phyloP scores from a whole-genome alignment of 202 grass and related monocot genomes.

The Cymbopogon flexuosus region DNA sequence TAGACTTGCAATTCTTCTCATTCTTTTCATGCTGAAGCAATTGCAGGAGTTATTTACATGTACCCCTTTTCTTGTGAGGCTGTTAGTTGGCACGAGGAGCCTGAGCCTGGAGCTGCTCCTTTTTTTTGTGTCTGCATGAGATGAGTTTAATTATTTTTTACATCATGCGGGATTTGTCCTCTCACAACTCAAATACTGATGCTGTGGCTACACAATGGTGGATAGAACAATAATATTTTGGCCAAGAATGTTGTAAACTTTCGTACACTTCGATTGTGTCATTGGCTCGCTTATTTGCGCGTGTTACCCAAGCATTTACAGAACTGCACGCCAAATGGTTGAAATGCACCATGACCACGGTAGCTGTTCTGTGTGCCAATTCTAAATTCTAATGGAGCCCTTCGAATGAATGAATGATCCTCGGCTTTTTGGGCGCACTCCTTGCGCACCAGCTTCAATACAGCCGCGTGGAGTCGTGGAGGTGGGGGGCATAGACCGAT shows the following conservation, averaged over 20 bases:
- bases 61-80: background rate
- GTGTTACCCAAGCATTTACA: background rate
- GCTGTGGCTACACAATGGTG: background rate
- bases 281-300: background rate
- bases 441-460: background rate
- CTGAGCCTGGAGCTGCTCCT: background rate
- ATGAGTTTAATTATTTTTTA: background rate
- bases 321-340: background rate
- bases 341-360: too few relatives aligned
- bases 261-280: background rate
- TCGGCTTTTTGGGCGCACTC: background rate
- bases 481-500: too few relatives aligned
- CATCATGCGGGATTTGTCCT: background rate
- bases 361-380: too few relatives aligned
- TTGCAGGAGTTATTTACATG: background rate
- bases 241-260: background rate
- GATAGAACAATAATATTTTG: slow-evolving; percentile 30
- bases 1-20: background rate
- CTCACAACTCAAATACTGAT: background rate
- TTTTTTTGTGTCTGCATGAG: background rate
- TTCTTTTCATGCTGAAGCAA: slow-evolving; percentile 17
- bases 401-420: background rate
- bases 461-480: background rate
- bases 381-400: background rate
- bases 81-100: slow-evolving; percentile 17